Percentiles rank a stretch among this genome's conserved stretches.
These are phyloP conservation scores for Phyllostachys edulis DNA, from an alignment of 176 grass and related monocot genomes.

Conservation along the genomic window DNA sequence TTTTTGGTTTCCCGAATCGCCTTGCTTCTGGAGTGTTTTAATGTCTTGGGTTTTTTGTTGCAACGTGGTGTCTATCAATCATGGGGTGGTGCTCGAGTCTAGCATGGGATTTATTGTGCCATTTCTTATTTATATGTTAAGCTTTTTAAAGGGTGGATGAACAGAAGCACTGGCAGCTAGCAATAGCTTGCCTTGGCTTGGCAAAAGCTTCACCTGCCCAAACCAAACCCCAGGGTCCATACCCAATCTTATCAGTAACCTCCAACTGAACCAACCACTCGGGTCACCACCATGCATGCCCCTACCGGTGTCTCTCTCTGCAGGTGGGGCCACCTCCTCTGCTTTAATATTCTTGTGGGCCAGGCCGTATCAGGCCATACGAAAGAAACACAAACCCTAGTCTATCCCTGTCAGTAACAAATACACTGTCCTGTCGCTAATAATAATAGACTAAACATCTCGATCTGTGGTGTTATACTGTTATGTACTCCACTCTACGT, in stretches of 20 bases:
- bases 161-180: not conserved
- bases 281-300: not conserved
- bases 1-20: not conserved
- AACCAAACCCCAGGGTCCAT: not conserved
- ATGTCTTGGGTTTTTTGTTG: not conserved
- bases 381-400: not conserved
- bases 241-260: not conserved
- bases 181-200: not conserved
- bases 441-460: not conserved
- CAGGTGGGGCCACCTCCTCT: not conserved
- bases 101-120: not conserved
- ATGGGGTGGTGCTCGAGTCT: not conserved
- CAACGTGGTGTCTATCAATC: not conserved
- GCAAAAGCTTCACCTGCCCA: not conserved
- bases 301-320: not conserved
- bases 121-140: not conserved
- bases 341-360: not conserved
- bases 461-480: not conserved
- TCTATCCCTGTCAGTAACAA: not conserved
- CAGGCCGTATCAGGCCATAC: not conserved
- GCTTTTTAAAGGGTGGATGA: not conserved
- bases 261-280: not conserved
- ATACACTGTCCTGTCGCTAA: not conserved
- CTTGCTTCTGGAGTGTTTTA: too few relatives aligned
- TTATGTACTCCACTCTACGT: not conserved